phyloP scores from a whole-genome alignment of 1,284 basidiomycete species.

The Marasmius sp. region DNA sequence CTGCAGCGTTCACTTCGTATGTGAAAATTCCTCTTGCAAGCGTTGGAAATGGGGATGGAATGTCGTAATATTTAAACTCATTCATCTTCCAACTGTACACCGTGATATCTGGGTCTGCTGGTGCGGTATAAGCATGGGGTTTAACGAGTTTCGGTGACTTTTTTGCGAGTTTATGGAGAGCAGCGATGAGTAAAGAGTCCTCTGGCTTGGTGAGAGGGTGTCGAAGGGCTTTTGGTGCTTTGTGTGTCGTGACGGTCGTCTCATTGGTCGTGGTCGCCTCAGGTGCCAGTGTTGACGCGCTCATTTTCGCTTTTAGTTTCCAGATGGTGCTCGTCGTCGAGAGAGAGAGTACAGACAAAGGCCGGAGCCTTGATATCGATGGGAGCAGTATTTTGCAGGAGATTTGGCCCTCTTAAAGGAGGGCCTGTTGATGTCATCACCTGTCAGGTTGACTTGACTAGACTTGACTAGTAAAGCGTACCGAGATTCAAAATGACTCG shows the following conservation, averaged over 20 bases:
- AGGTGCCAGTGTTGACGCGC: no score
- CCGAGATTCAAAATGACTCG: no score
- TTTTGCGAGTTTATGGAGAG: conserved; percentile 49
- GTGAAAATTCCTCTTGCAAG: conserved; percentile 89
- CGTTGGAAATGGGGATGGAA: conserved; percentile 90
- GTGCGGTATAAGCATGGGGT: conserved; percentile 52
- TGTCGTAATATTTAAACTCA: conserved; percentile 88
- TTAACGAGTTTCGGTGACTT: conserved; percentile 60
- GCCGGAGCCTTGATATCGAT: no score
- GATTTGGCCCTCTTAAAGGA: no score
- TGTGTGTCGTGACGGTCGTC: not conserved
- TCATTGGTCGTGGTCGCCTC: not conserved
- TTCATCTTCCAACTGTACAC: conserved; percentile 94
- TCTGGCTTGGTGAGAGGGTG: conserved; percentile 21
- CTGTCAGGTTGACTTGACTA: no score
- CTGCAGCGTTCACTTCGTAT: conserved; percentile 24
- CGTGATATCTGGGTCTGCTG: conserved; percentile 49
- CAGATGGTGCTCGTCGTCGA: no score
- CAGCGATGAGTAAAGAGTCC: conserved; percentile 58
- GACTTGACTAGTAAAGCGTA: no score
- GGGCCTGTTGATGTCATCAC: no score
- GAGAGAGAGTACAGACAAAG: no score
- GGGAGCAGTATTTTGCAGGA: no score
- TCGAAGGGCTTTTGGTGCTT: not conserved
- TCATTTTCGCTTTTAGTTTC: no score